Percentiles rank a stretch among this genome's conserved stretches.
Evolutionary conservation across 2,329 filamentous ascomycete genomes (phyloP).

Genomic region (Apiospora koreana): DNA sequence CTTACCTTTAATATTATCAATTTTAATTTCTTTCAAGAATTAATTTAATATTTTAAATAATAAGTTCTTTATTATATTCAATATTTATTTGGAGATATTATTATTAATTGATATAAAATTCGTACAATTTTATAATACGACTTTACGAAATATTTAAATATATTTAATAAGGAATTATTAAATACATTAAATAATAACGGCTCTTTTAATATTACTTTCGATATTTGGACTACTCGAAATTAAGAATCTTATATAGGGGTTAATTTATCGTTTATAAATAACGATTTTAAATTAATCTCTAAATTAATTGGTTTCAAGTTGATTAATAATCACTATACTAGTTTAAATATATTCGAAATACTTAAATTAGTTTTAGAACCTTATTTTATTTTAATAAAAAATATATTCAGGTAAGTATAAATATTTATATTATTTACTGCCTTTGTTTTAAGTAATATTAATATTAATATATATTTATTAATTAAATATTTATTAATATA

Average conservation of each 20-base stretch:
- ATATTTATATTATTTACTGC: no score
- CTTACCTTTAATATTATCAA: not conserved
- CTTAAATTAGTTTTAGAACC: no score
- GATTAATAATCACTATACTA: constrained; percentile 14
- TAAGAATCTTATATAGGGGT: constrained; percentile 20
- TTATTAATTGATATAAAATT: not conserved
- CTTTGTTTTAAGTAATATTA: no score
- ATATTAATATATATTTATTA: no score
- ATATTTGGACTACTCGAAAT: not conserved
- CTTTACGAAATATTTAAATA: not conserved
- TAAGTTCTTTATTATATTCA: not conserved
- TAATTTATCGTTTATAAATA: not conserved
- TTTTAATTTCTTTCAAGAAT: not conserved
- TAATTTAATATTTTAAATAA: not conserved
- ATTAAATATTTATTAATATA: no score
- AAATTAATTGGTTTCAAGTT: constrained; percentile 21
- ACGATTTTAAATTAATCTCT: constrained; percentile 27
- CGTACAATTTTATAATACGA: not conserved
- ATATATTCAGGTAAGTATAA: no score
- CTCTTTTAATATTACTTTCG: not conserved
- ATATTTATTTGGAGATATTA: not conserved
- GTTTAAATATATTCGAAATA: not conserved
- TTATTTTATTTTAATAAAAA: no score
- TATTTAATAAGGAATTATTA: not conserved
- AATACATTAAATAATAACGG: not conserved